Evolutionary conservation across 2,329 filamentous ascomycete genomes (phyloP), one percentile per base, ranked within the genome.

Genomic region (Ophiostoma piceae): DNA sequence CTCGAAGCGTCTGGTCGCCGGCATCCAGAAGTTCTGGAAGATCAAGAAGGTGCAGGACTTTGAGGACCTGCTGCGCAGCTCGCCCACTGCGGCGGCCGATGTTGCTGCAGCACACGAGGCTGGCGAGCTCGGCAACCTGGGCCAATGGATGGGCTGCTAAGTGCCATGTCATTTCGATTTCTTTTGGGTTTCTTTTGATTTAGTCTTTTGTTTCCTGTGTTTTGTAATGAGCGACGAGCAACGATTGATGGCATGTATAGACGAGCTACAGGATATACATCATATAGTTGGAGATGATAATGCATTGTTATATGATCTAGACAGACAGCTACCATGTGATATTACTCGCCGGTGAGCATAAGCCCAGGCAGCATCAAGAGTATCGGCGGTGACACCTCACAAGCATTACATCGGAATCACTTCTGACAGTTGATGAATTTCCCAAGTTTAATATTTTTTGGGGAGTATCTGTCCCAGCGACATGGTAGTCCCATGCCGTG

Each of bases 11-110:
- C 88, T 96, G 75, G 87, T 86, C 0, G 83, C 87, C 43, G 92
- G 89, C 0, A 84, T 92, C 26, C 84, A 87, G 71, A 84, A 82
- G 32, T 97, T 97, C 78, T 97, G 91, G 89, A 83, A 84, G 73
- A 88, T 95, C 74, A 91, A 89, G 81, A 84, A 86, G 68, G 83
- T 84, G 73, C 82, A 83, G 75, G 84, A 86, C 73, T 85, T 95
- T 74, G 88, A 92, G 78, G 84, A 87, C 71, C 76, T 92, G 35
- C 72, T 86, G n/a, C 76, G 79, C 16, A 80, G 80, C 67, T 71
- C 78, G 16, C 73, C 75, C 0, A 32, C 68, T 1, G 67, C 74
- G 16, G 70, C 71, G 12, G 74, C 74, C 1, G 72, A 54, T 2
- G 51, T 67, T 19, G 64, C 51, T 7, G 74, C 71, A 0, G 72